A percentile compares a stretch with the other conserved stretches of the same genome.
Evolutionary conservation across 2,329 filamentous ascomycete genomes (phyloP).

Genomic region (Leptographium galeiforme): DNA sequence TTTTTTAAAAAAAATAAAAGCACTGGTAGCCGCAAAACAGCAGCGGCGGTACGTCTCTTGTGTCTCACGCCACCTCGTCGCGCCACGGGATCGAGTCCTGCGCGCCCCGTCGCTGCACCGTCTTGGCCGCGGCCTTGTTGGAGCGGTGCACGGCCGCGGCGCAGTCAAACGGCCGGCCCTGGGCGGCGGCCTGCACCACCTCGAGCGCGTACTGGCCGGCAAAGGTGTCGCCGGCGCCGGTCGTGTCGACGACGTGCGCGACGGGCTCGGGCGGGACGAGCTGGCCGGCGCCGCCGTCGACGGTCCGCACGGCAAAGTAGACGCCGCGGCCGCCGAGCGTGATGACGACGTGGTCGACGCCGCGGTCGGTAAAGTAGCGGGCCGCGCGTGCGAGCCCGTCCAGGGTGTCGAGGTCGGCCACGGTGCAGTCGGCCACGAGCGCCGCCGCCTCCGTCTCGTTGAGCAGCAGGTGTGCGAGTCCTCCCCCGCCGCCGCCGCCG

Average conservation of each 20-base stretch:
- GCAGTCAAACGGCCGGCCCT: slow-evolving; percentile 31
- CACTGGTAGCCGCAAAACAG: no score
- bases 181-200: slow-evolving; percentile 36
- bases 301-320: slow-evolving; percentile 40
- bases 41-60: no score
- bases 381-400: slow-evolving; percentile 25
- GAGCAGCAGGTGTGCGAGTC: slow-evolving; percentile 53
- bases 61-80: slow-evolving; percentile 26
- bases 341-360: slow-evolving; percentile 66
- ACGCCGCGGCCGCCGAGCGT: slow-evolving; percentile 76
- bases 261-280: slow-evolving; percentile 48
- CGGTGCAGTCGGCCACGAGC: slow-evolving; percentile 35
- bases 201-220: slow-evolving; percentile 75
- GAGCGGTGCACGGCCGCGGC: slow-evolving; percentile 46
- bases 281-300: slow-evolving; percentile 23
- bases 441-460: slow-evolving; percentile 63
- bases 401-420: slow-evolving; percentile 20
- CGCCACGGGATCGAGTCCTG: slow-evolving; percentile 55
- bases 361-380: slow-evolving; percentile 41
- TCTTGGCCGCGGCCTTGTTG: slow-evolving; percentile 48
- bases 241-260: slow-evolving; percentile 76
- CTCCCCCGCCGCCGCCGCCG: slow-evolving; percentile 7
- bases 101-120: slow-evolving; percentile 52
- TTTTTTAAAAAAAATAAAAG: no score
- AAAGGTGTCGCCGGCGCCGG: slow-evolving; percentile 88